A percentile compares a stretch with the other conserved stretches of the same genome.
Conservation (phyloP, 169 alveolate species). For the Fabrea salina region DNA sequence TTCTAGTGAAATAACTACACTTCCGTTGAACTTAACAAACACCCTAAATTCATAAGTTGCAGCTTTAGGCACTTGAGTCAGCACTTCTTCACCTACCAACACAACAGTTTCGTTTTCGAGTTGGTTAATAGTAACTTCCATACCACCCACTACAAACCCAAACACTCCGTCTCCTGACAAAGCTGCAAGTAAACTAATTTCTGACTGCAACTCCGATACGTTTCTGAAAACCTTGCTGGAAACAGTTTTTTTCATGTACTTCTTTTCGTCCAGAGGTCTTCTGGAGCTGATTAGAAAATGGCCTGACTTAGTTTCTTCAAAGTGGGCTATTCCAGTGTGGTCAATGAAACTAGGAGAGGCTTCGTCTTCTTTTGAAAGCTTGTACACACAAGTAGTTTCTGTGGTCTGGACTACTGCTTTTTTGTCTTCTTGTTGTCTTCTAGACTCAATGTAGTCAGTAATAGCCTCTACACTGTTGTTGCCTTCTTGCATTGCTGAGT, state of each 20-base stretch:
- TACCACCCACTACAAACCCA: background rate
- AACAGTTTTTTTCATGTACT: background rate
- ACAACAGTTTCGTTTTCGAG: background rate
- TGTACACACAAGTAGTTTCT: background rate
- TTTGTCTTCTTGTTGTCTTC: constrained; percentile 6
- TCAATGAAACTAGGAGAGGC: constrained; percentile 2
- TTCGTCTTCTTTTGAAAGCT: constrained; percentile 24
- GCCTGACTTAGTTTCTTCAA: background rate
- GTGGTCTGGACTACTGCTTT: background rate
- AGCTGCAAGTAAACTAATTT: constrained; percentile 2
- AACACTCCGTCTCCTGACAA: background rate
- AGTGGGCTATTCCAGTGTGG: constrained; percentile 31
- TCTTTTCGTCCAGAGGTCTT: background rate
- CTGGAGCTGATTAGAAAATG: background rate
- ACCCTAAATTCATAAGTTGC: constrained; percentile 8
- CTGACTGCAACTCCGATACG: background rate
- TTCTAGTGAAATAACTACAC: background rate
- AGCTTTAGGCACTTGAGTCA: background rate
- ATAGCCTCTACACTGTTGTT: background rate
- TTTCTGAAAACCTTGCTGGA: constrained; percentile 4
- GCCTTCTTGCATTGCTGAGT: constrained; percentile 16
- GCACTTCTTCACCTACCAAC: background rate
- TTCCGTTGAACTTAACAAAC: background rate
- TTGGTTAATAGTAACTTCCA: background rate
- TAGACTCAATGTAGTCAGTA: background rate